Conservation (phyloP, 202 grass and related monocot genomes). For the Panicum virgatum region DNA sequence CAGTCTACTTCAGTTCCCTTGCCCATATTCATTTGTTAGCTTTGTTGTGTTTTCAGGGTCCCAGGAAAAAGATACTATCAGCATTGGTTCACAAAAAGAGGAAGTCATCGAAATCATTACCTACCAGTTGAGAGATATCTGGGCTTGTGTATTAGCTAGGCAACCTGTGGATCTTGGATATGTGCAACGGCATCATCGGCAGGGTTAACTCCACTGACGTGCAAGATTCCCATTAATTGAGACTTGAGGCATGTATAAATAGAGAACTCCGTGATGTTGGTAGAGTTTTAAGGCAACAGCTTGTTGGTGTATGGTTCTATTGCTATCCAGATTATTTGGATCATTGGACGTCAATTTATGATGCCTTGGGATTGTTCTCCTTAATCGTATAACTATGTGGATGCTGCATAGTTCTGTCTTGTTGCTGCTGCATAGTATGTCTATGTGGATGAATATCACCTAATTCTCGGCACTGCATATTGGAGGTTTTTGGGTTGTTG, state of each 20-base stretch:
- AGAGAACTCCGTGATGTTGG: constrained; percentile 3
- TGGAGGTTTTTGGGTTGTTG: neutral
- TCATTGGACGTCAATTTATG: constrained; percentile 2
- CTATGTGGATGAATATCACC: neutral
- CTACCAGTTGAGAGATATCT: constrained; percentile 38
- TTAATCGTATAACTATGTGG: neutral
- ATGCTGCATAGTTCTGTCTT: neutral
- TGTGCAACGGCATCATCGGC: neutral
- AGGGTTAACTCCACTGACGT: constrained; percentile 39
- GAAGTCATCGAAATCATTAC: constrained; percentile 46
- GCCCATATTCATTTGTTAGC: constrained; percentile 20
- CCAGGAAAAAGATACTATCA: constrained; percentile 71
- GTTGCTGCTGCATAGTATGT: neutral
- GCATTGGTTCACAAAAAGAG: constrained; percentile 51
- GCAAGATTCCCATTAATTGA: constrained; percentile 27
- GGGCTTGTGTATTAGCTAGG: constrained; percentile 34
- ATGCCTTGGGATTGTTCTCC: neutral
- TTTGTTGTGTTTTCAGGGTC: constrained; percentile 55
- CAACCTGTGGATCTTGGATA: constrained; percentile 37
- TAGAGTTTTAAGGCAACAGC: constrained; percentile 15
- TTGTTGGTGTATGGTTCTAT: constrained; percentile 11
- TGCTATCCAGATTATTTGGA: neutral
- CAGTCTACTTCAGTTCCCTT: neutral
- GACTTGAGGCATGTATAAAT: constrained; percentile 40
- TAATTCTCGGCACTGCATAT: neutral